Evolutionary conservation across 345 rosid genomes (phyloP), one percentile per base, ranked within the genome.

Genomic region (Aurinia saxatilis): DNA sequence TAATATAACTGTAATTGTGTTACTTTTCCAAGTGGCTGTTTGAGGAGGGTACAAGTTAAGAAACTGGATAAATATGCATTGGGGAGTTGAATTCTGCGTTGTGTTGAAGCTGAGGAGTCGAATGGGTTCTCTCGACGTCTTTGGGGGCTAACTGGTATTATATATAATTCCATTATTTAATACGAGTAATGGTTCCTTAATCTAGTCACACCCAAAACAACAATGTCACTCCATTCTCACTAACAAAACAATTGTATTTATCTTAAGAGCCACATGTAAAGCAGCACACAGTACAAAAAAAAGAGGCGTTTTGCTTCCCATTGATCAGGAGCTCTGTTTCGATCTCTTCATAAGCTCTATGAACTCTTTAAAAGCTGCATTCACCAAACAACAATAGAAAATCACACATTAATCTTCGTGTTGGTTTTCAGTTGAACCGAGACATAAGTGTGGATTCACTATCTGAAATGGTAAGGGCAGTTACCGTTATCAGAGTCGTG

Each of bases 401-500:
- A n/a, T 8, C 21, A 25, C 30, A 46, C 7, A 42, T 45, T 17
- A 16, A 12, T 17, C 13, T 36, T 45, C 46, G n/a, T n/a, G n/a
- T n/a, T 36, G 17, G 3, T 9, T 18, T 29, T 19, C 45, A 19
- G 9, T 55, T 15, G 10, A 54, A 29, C 31, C 47, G 11, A 17
- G 34, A 39, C 50, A 12, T n/a, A 49, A 58, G 25, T 30, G 5
- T 39, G 29, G 18, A 31, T 31, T 30, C 21, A 53, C 17, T 18
- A 5, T 17, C 21, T 35, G 47, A 12, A 33, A 25, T 34, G 29
- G 18, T 53, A 15, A 39, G 25, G 6, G 27, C 0, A 23, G 18
- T 78, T 80, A 88, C 97, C 78, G 35, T 68, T 19, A 60, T 95
- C 99, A 12, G 99, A 93, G 77, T 93, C 99, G 59, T 84, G 96